A percentile compares a stretch with the other conserved stretches of the same genome.
Evolutionary conservation across 2,329 filamentous ascomycete genomes (phyloP).

Genomic region (Scytalidium sp.): DNA sequence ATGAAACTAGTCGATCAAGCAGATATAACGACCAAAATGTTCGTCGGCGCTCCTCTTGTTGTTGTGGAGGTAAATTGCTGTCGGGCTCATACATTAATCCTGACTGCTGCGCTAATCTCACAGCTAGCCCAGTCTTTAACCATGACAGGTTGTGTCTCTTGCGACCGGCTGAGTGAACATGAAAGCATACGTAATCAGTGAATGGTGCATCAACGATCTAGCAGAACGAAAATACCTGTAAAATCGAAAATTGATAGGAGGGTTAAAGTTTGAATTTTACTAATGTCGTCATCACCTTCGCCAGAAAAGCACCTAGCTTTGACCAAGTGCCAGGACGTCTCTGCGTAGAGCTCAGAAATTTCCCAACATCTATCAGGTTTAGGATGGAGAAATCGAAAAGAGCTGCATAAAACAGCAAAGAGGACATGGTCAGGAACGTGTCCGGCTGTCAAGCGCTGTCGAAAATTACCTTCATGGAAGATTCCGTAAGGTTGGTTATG

Average conservation of each 20-base stretch:
- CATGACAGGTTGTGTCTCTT: slow-evolving; percentile 29
- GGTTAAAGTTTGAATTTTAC: too few species aligned
- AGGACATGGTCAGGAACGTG: not conserved
- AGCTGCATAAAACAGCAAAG: too few species aligned
- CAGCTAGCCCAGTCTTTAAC: slow-evolving; percentile 31
- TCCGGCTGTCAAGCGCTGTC: not conserved
- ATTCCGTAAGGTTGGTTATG: not conserved
- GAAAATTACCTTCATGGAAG: not conserved
- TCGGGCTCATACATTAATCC: slow-evolving; percentile 20
- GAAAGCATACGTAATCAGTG: too few species aligned
- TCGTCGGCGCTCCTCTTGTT: slow-evolving; percentile 27
- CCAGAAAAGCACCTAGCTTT: too few species aligned
- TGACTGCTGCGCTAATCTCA: slow-evolving; percentile 31
- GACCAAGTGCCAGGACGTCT: too few species aligned
- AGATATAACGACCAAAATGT: slow-evolving; percentile 36
- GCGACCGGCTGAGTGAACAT: slow-evolving; percentile 1
- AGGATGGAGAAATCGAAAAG: too few species aligned
- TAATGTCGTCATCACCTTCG: too few species aligned
- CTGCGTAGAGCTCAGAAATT: too few species aligned
- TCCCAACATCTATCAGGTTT: too few species aligned
- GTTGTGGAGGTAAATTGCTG: not conserved
- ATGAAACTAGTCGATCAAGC: slow-evolving; percentile 32
- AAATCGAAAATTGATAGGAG: too few species aligned
- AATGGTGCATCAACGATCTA: too few species aligned
- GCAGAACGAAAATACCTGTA: too few species aligned